Percentiles rank a stretch among this genome's conserved stretches.
phyloP scores from a whole-genome alignment of 164 flowering plant genomes.

The Magnolia kwangsiensis region DNA sequence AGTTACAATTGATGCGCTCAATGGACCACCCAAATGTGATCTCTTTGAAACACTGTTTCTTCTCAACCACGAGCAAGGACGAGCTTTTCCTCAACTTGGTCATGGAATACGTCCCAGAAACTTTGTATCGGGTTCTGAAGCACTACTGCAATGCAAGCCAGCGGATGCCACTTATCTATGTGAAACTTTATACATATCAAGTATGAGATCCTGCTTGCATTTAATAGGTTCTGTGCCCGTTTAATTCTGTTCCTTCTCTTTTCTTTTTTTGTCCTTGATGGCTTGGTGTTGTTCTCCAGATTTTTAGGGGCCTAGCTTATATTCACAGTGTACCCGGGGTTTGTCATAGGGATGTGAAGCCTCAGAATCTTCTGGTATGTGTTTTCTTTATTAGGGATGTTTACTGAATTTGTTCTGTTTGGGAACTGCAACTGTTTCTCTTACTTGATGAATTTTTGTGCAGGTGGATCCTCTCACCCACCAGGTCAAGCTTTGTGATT shows the following conservation, averaged over 20 bases:
- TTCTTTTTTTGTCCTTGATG: background rate
- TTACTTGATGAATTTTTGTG: constrained; percentile 7
- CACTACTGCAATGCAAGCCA: constrained; percentile 76
- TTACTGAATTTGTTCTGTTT: background rate
- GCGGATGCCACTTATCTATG: constrained; percentile 90
- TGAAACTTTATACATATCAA: constrained; percentile 85
- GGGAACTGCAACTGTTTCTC: background rate
- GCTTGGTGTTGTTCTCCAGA: constrained; percentile 32
- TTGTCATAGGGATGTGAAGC: constrained; percentile 77
- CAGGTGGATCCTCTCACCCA: constrained; percentile 93
- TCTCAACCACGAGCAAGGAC: constrained; percentile 81
- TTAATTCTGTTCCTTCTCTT: background rate
- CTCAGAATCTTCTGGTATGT: constrained; percentile 88
- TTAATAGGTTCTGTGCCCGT: background rate
- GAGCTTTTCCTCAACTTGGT: constrained; percentile 91
- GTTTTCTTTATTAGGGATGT: background rate
- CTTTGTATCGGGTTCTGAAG: constrained; percentile 68
- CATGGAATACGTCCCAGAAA: constrained; percentile 96
- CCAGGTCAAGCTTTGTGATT: constrained; percentile 92
- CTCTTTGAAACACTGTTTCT: constrained; percentile 87
- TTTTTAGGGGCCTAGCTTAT: constrained; percentile 88
- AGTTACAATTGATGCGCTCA: constrained; percentile 84
- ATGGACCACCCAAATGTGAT: constrained; percentile 96
- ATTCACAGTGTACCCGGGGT: constrained; percentile 62
- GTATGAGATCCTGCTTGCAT: constrained; percentile 23